Percentiles rank a stretch among this genome's conserved stretches.
Conservation (phyloP, 805 yeast species). For the Nematodospora valgi region DNA sequence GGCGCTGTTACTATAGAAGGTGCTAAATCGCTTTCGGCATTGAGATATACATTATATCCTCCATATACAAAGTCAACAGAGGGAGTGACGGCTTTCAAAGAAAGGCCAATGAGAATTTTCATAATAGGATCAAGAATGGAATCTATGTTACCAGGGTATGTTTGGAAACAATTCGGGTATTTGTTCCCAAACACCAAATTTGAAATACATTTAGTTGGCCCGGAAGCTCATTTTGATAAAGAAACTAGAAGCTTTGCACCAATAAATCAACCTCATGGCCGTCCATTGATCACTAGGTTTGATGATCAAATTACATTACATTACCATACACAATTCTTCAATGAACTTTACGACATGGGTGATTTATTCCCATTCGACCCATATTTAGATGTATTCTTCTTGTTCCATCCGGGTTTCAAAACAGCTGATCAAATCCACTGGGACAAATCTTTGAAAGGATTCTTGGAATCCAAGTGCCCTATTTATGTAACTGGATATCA, state of each 20-base stretch:
- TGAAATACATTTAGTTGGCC: conserved; percentile 91
- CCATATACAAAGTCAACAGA: conserved; percentile 38
- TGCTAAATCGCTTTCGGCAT: conserved; percentile 86
- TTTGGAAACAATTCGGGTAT: conserved; percentile 90
- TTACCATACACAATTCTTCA: conserved; percentile 89
- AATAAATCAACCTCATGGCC: conserved; percentile 46
- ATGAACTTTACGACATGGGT: conserved; percentile 83
- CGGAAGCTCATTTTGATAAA: conserved; percentile 78
- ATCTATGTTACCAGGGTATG: conserved; percentile 88
- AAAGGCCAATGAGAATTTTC: conserved; percentile 86
- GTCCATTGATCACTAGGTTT: conserved; percentile 68
- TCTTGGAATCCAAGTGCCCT: conserved; percentile 91
- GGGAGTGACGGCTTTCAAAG: conserved; percentile 60
- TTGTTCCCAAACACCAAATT: conserved; percentile 79
- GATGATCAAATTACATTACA: conserved; percentile 72
- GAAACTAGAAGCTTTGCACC: conserved; percentile 59
- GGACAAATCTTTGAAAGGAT: conserved; percentile 80
- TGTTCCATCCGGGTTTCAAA: conserved; percentile 93
- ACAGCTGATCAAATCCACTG: conserved; percentile 81
- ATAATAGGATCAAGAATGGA: conserved; percentile 91
- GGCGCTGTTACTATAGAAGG: conserved; percentile 93
- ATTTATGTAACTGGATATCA: conserved; percentile 89
- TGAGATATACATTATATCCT: conserved; percentile 87
- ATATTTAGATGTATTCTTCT: conserved; percentile 85
- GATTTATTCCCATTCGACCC: conserved; percentile 99